A percentile compares a stretch with the other conserved stretches of the same genome.
phyloP scores from a whole-genome alignment of 768 basidiomycete genomes.

The Suillus lakei region DNA sequence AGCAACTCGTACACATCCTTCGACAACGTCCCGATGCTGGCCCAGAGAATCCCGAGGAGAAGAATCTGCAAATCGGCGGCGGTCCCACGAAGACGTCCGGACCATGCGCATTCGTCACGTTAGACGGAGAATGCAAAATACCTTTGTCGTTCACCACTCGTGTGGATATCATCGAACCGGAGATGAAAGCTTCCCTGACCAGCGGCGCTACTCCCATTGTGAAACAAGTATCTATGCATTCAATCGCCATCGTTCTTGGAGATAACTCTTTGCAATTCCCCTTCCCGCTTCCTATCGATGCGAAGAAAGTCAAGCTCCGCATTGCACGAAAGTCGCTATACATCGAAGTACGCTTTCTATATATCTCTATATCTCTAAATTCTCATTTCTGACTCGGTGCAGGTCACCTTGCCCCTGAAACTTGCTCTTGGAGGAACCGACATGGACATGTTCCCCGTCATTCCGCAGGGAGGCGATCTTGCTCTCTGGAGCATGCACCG shows the following conservation, averaged over 20 bases:
- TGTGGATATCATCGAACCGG: constrained; percentile 28
- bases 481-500: constrained; percentile 44
- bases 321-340: constrained; percentile 61
- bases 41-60: constrained; percentile 13
- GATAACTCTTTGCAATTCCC: constrained; percentile 30
- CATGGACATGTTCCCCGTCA: constrained; percentile 34
- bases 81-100: neutral
- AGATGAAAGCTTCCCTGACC: constrained; percentile 19
- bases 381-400: neutral
- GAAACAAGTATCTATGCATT: constrained; percentile 9
- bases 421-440: constrained; percentile 18
- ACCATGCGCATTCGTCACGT: constrained; percentile 8
- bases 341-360: constrained; percentile 36
- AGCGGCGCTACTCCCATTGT: constrained; percentile 25
- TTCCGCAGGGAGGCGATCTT: constrained; percentile 18
- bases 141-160: constrained; percentile 25
- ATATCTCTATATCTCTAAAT: neutral
- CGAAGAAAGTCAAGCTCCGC: constrained; percentile 41
- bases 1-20: neutral
- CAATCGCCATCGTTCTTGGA: constrained; percentile 16
- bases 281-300: constrained; percentile 52
- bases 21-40: constrained; percentile 17
- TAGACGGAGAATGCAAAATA: constrained; percentile 20
- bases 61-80: constrained; percentile 18
- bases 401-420: constrained; percentile 28